Conservation (phyloP, 2,329 filamentous ascomycete genomes). For the Aspergillus novofumigatus region DNA sequence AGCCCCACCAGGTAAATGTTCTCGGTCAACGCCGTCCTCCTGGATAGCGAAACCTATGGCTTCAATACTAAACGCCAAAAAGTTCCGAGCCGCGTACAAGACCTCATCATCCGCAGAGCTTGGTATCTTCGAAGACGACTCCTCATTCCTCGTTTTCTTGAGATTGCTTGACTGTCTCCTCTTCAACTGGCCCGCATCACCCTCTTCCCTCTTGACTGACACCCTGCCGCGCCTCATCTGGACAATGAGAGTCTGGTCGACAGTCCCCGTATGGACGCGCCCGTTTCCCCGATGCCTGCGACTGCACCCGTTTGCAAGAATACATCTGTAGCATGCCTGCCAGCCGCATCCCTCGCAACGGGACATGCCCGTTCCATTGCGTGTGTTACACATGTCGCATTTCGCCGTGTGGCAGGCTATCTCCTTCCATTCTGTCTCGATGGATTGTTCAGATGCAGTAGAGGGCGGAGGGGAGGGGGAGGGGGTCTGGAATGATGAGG, state of each 20-base stretch:
- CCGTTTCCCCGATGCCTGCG: slow-evolving; percentile 8
- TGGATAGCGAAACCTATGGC: neutral
- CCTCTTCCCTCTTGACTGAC: neutral
- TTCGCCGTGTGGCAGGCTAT: slow-evolving; percentile 33
- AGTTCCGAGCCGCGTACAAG: neutral
- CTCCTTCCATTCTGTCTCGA: slow-evolving; percentile 19
- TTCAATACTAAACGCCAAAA: slow-evolving; percentile 1
- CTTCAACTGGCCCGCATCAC: neutral
- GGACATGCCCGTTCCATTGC: slow-evolving; percentile 29
- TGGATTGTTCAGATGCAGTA: neutral
- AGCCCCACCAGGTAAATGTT: neutral
- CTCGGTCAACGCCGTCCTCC: neutral
- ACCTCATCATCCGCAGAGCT: neutral
- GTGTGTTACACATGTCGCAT: slow-evolving; percentile 34
- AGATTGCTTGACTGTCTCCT: neutral
- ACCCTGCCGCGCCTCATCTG: neutral
- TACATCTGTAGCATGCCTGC: slow-evolving; percentile 35
- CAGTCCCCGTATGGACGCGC: slow-evolving; percentile 6
- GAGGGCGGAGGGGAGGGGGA: neutral
- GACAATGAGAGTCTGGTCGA: neutral
- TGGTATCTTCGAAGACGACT: neutral
- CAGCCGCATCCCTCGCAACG: slow-evolving; percentile 32
- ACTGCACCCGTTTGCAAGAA: slow-evolving; percentile 7
- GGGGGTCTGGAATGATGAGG: neutral
- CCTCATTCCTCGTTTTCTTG: neutral